phyloP scores from a whole-genome alignment of 1,139 yeast species.

The Yamadazyma blattariae region DNA sequence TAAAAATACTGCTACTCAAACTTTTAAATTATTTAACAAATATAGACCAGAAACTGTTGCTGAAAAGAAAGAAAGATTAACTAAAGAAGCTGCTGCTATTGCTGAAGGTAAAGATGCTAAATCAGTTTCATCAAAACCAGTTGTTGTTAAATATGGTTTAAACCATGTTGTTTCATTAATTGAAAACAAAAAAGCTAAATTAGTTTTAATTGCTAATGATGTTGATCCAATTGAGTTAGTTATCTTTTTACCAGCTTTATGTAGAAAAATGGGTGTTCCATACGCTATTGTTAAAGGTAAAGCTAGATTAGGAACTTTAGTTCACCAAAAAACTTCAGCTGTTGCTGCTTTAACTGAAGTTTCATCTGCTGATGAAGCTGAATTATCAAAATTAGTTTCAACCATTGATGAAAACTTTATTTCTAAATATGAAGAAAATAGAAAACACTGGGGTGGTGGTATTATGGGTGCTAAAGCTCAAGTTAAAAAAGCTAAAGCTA shows the following conservation, averaged over 20 bases:
- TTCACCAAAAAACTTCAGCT: slow-evolving; percentile 94
- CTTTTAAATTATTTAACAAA: slow-evolving; percentile 95
- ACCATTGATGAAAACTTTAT: slow-evolving; percentile 90
- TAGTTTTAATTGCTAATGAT: slow-evolving; percentile 95
- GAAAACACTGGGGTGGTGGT: slow-evolving; percentile 99
- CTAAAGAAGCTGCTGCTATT: slow-evolving; percentile 97
- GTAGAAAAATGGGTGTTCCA: slow-evolving; percentile 99
- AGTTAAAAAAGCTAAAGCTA: slow-evolving; percentile 57
- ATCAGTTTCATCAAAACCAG: slow-evolving; percentile 95
- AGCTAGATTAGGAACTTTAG: slow-evolving; percentile 97
- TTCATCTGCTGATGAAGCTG: slow-evolving; percentile 88
- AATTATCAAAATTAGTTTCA: slow-evolving; percentile 86
- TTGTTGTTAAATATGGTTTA: slow-evolving; percentile 93
- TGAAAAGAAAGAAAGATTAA: slow-evolving; percentile 98
- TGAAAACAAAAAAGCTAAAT: slow-evolving; percentile 97
- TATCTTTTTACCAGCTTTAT: slow-evolving; percentile 93
- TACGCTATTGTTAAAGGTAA: slow-evolving; percentile 98
- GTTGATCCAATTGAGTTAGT: slow-evolving; percentile 99
- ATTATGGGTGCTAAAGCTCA: slow-evolving; percentile 90
- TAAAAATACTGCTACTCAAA: slow-evolving; percentile 97
- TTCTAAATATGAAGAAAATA: slow-evolving; percentile 90
- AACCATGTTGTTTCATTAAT: slow-evolving; percentile 96
- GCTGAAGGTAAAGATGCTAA: slow-evolving; percentile 96
- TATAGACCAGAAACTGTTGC: slow-evolving; percentile 97
- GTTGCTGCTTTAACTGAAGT: slow-evolving; percentile 98